Evolutionary conservation across 106 monocot genomes (phyloP), one percentile per base, ranked within the genome.

Genomic region (Cymbidium sinense): DNA sequence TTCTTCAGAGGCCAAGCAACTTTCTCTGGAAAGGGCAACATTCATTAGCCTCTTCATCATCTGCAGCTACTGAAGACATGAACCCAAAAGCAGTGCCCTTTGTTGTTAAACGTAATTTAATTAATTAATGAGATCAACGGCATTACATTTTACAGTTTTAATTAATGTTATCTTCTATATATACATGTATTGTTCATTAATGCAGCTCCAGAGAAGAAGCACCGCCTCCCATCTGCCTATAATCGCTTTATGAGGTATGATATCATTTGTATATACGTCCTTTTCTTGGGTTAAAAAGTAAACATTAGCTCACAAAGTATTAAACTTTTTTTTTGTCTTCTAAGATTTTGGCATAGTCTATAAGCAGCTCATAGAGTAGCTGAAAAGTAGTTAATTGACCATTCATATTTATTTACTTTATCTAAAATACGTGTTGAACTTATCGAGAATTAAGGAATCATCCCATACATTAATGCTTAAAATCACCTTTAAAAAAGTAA

Each of bases 171-270:
- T 54, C 70, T 36, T 29, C 37, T 71, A 37, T 28, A 47, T 47
- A 47, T 71, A 34, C 8, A 70, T 70, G 8, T 71, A 33, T 19
- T 28, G 64, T 21, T 47, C 44, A 79, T 79, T 17, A 39, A 65
- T 5, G 54, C 82, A 89, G 86, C 86, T 17, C 89, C 86, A 3
- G 89, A 86, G 81, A 87, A 87, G 83, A 90, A 90, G 51, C 90
- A 90, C 81, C 65, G 90, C 21, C 82, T 85, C 76, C 90, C 90
- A 35, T 90, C 90, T 17, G 90, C 90, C 4, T 90, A 90, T 74
- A 90, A 90, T 70, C 87, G 83, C 41, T 90, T 87, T 83, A 90
- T 90, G 90, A 90, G 82, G 90, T 86, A 71, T 33, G 61, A 31
- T 8, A 29, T 65, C 65, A 12, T 44, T 11, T 11, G 12, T 44